Base-by-base conservation (phyloP, 202 grass and related monocot genomes). In the Saccharum hybrid region DNA sequence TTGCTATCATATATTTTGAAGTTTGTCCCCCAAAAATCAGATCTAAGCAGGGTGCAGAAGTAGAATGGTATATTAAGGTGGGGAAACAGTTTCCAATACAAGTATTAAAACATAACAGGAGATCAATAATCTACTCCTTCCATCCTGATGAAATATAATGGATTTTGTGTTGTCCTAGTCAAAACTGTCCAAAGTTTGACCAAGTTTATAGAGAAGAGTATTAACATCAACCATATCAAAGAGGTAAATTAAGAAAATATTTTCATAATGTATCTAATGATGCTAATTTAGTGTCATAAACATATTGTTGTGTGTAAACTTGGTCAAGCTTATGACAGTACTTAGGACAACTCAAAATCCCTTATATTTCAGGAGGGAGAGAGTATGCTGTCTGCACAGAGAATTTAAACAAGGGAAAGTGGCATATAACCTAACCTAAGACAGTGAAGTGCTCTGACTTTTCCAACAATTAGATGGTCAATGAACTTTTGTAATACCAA, bases 1-100 rank as follows among this genome's bases (percentile, higher is more conserved):
- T 85, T 86, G 82, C 88, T 91, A 87, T 98, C 90, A 51, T 93
- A 98, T 85, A 98, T 84, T 78, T 84, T 93, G 81, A 94, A 94
- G 48, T 94, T 93, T 85, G 93, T 93, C 48, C 92, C 95, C 82
- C 93, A 91, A 56, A 94, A 98, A 73, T 94, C 88, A 43, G 95
- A 94, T 78, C 95, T 98, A 90, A 71, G 87, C 54, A 69, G 22
- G 56, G 63, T 63, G 36, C 37, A 84, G 19, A 87, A 87, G 65
- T 68, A 87, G 42, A 81, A 66, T 42, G 10, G 70, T 33, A 68
- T 39, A 68, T 30, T 33, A 33, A 65, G 43, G 10, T 15, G 26
- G 33, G 61, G 51, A 43, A 82, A 64, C 21, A 63, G 2, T 2
- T 64, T 70, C 41, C 28, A 59, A 60, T 60, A 76, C 66, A 72